A percentile compares a stretch with the other conserved stretches of the same genome.
phyloP scores from a whole-genome alignment of 352 stramenopile species.

The Albugo laibachii region DNA sequence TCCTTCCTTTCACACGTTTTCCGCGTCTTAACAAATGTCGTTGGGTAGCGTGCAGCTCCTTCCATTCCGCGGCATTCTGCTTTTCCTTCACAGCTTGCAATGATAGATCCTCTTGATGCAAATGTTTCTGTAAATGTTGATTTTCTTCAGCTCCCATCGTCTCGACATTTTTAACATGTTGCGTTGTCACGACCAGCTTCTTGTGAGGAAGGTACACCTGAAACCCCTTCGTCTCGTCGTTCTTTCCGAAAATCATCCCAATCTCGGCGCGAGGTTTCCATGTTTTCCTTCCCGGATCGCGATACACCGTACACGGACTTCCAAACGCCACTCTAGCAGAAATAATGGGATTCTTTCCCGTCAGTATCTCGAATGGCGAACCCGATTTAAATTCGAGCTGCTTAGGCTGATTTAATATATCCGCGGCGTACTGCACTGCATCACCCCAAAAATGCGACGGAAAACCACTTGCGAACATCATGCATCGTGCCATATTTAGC shows the following conservation, averaged over 20 bases:
- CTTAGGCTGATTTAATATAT: constrained; percentile 1
- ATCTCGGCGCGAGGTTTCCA: neutral
- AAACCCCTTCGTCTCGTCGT: neutral
- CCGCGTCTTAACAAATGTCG: too few relatives aligned
- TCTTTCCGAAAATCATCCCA: neutral
- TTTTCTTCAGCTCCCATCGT: neutral
- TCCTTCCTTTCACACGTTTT: too few relatives aligned
- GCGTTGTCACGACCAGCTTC: neutral
- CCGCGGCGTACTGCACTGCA: constrained; percentile 2
- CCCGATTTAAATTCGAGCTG: neutral
- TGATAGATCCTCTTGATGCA: too few relatives aligned
- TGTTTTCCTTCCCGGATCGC: neutral
- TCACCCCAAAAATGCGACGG: constrained; percentile 2
- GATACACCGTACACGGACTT: constrained; percentile 1
- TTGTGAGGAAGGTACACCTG: neutral
- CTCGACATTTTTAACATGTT: constrained; percentile 3
- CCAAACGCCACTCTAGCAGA: constrained; percentile 1
- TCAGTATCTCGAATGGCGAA: constrained; percentile 2
- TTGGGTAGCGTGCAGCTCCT: too few relatives aligned
- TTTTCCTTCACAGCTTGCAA: too few relatives aligned
- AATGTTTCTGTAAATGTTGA: too few relatives aligned
- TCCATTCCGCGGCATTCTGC: too few relatives aligned
- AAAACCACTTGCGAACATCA: constrained; percentile 3
- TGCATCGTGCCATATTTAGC: neutral
- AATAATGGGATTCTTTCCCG: neutral